phyloP scores from a whole-genome alignment of 805 yeast genomes.

The Aciculoconidium aculeatum region DNA sequence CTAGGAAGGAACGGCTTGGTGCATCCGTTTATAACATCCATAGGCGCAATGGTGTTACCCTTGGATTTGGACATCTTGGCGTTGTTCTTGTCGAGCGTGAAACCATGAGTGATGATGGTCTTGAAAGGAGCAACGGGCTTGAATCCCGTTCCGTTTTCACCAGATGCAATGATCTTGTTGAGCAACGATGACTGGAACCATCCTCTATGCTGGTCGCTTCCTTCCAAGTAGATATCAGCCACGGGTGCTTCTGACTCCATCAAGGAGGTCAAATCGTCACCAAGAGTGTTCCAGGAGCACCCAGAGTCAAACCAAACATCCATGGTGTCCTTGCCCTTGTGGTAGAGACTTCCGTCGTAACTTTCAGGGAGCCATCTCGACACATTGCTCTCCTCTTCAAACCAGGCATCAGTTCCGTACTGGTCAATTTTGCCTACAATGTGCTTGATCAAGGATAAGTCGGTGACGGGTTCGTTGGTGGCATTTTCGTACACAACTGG shows the following conservation, averaged over 20 bases:
- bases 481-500: conserved; percentile 65
- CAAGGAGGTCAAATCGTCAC: conserved; percentile 36
- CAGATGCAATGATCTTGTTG: conserved; percentile 56
- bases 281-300: conserved; percentile 73
- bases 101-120: conserved; percentile 86
- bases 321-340: conserved; percentile 84
- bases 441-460: conserved; percentile 47
- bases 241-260: conserved; percentile 13
- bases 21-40: conserved; percentile 58
- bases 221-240: conserved; percentile 88
- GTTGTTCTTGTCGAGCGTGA: conserved; percentile 79
- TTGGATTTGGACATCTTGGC: conserved; percentile 90
- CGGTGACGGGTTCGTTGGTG: conserved; percentile 61
- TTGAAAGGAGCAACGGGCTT: conserved; percentile 53
- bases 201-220: conserved; percentile 98
- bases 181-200: conserved; percentile 96
- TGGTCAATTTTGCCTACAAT: conserved; percentile 52
- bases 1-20: conserved; percentile 42
- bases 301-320: conserved; percentile 99
- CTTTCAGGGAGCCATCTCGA: conserved; percentile 69
- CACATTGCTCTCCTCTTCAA: conserved; percentile 46
- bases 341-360: conserved; percentile 39
- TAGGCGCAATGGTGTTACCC: conserved; percentile 76
- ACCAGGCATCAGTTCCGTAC: conserved; percentile 79
- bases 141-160: conserved; percentile 34